phyloP scores from a whole-genome alignment of 78 protist species.

The Guillardia theta region DNA sequence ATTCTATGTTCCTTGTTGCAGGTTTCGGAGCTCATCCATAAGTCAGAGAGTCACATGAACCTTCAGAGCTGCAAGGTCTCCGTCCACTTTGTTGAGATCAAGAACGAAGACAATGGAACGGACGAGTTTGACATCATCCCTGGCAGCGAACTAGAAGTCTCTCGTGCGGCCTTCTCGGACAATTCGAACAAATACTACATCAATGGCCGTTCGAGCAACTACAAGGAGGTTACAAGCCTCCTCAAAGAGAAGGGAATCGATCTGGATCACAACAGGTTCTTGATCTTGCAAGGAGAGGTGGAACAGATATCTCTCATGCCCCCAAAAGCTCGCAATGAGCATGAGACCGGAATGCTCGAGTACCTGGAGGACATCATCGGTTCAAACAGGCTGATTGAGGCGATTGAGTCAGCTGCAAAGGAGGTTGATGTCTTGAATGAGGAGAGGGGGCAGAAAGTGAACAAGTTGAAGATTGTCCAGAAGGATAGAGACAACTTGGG shows the following conservation, averaged over 20 bases:
- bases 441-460: constrained; percentile 56
- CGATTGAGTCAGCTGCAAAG: constrained; percentile 65
- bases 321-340: constrained; percentile 87
- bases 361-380: constrained; percentile 99
- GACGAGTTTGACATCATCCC: constrained; percentile 62
- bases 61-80: constrained; percentile 79
- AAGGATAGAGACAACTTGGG: constrained; percentile 51
- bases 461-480: constrained; percentile 69
- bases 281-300: constrained; percentile 97
- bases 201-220: constrained; percentile 53
- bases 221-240: constrained; percentile 61
- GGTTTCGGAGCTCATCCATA: constrained; percentile 93
- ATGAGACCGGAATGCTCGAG: constrained; percentile 97
- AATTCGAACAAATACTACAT: constrained; percentile 75
- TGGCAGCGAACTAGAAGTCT: constrained; percentile 78
- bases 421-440: constrained; percentile 78
- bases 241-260: constrained; percentile 89
- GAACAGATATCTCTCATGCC: constrained; percentile 98
- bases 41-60: constrained; percentile 72
- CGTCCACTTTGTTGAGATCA: constrained; percentile 90
- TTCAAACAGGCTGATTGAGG: constrained; percentile 59
- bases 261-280: constrained; percentile 97
- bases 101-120: constrained; percentile 59
- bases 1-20: no score
- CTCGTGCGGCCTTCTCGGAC: constrained; percentile 75